A percentile compares a stretch with the other conserved stretches of the same genome.
phyloP scores from a whole-genome alignment of 2,329 filamentous ascomycete species.

The Dactylellina cionopaga region DNA sequence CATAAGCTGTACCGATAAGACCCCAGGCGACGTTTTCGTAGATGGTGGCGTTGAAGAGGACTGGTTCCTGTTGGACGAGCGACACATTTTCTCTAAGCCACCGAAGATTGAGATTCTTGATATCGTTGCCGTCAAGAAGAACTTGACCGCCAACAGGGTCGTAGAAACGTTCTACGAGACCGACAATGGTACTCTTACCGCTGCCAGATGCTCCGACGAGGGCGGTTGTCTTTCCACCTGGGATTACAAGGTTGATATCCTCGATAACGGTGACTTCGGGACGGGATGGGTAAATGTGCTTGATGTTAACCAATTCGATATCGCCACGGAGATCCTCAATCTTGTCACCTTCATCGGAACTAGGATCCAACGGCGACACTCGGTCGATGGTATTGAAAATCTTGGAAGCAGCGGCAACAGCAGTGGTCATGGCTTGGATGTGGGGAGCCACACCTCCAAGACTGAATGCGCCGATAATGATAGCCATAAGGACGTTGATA shows the following conservation, averaged over 20 bases:
- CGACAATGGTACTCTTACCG: slow-evolving; percentile 94
- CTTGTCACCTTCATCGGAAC: slow-evolving; percentile 74
- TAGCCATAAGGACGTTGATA: slow-evolving; percentile 85
- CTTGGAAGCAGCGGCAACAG: slow-evolving; percentile 84
- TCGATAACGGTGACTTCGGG: slow-evolving; percentile 91
- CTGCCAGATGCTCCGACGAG: slow-evolving; percentile 93
- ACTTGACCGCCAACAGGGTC: slow-evolving; percentile 83
- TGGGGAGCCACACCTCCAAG: slow-evolving; percentile 89
- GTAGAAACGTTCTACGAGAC: slow-evolving; percentile 93
- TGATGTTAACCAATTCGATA: slow-evolving; percentile 82
- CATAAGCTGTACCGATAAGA: slow-evolving; percentile 82
- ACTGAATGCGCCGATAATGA: slow-evolving; percentile 84
- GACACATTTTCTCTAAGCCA: slow-evolving; percentile 94
- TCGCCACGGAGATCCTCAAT: slow-evolving; percentile 78
- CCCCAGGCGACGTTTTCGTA: slow-evolving; percentile 90
- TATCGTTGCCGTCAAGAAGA: slow-evolving; percentile 82
- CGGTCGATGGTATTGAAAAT: slow-evolving; percentile 96
- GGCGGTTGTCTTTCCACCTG: slow-evolving; percentile 90
- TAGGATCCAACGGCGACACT: slow-evolving; percentile 81
- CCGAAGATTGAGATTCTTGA: slow-evolving; percentile 81
- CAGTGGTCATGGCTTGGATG: slow-evolving; percentile 83
- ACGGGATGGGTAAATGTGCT: slow-evolving; percentile 93
- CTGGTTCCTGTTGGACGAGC: slow-evolving; percentile 91
- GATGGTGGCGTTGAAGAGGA: slow-evolving; percentile 88
- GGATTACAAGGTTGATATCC: slow-evolving; percentile 79